Evolutionary conservation across 768 basidiomycete species (phyloP).

Genomic region (Podaxis mareebaensis): DNA sequence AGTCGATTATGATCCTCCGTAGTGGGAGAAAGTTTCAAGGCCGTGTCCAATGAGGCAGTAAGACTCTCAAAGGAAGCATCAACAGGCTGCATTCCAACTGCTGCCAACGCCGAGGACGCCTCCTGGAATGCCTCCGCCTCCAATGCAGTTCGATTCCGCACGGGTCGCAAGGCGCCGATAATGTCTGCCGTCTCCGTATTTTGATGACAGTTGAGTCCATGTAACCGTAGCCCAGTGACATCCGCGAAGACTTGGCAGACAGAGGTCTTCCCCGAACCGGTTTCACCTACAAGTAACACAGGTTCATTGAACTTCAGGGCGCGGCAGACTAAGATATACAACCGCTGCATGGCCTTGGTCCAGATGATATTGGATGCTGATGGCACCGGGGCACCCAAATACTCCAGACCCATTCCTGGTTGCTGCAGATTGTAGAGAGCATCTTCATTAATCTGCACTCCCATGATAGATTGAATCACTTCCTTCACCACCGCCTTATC

Average conservation of each 20-base stretch:
- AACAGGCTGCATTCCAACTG: conserved; percentile 35
- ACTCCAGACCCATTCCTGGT: conserved; percentile 40
- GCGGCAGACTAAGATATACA: conserved; percentile 82
- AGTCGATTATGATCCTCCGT: conserved; percentile 32
- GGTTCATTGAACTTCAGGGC: conserved; percentile 92
- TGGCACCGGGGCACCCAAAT: conserved; percentile 59
- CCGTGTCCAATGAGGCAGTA: conserved; percentile 24
- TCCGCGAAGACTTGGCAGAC: conserved; percentile 89
- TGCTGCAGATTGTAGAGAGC: conserved; percentile 63
- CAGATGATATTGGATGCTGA: conserved; percentile 67
- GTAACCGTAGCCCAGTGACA: conserved; percentile 56
- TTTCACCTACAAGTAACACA: conserved; percentile 93
- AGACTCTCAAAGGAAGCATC: conserved; percentile 30
- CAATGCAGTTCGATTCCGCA: conserved; percentile 67
- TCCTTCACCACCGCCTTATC: conserved; percentile 91
- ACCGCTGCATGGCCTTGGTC: conserved; percentile 91
- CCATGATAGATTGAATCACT: conserved; percentile 88
- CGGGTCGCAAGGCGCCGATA: conserved; percentile 88
- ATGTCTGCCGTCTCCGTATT: conserved; percentile 98
- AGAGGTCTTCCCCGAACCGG: conserved; percentile 96
- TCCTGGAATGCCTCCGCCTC: conserved; percentile 53
- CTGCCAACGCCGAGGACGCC: conserved; percentile 39
- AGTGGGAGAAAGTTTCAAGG: conserved; percentile 24
- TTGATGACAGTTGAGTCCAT: conserved; percentile 92
- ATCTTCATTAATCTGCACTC: conserved; percentile 76